A percentile compares a stretch with the other conserved stretches of the same genome.
Evolutionary conservation across 1,284 basidiomycete species (phyloP).

Genomic region (Gomphus bonarii): DNA sequence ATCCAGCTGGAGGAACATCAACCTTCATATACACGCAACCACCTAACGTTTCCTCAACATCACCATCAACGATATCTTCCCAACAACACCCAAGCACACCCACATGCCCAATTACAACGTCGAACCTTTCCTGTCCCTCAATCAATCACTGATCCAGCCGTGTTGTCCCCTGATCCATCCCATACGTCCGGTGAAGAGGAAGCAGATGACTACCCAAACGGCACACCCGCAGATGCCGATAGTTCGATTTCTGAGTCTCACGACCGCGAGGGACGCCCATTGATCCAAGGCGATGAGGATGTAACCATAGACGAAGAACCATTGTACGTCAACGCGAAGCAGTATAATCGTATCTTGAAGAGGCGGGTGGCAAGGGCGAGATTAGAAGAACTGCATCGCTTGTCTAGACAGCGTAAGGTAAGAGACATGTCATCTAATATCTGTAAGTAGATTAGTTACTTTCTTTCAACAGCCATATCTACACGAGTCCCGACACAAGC

Average conservation of each 20-base stretch:
- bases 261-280: neutral
- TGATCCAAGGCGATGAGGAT: constrained; percentile 12
- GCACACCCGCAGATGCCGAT: constrained; percentile 4
- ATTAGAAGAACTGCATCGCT: constrained; percentile 83
- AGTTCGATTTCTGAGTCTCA: neutral
- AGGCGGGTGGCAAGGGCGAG: constrained; percentile 79
- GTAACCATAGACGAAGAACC: constrained; percentile 78
- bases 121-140: constrained; percentile 1
- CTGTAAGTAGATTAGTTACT: neutral
- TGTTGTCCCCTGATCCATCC: constrained; percentile 6
- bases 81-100: neutral
- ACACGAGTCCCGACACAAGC: constrained; percentile 94
- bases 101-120: constrained; percentile 1
- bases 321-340: constrained; percentile 94
- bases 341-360: constrained; percentile 95
- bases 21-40: constrained; percentile 4
- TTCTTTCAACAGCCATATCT: constrained; percentile 72
- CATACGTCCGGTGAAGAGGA: constrained; percentile 9
- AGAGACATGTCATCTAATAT: constrained; percentile 13
- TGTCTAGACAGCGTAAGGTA: constrained; percentile 88
- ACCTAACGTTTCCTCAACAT: constrained; percentile 8
- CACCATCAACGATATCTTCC: constrained; percentile 2
- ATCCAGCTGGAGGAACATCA: constrained; percentile 12
- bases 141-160: neutral
- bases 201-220: constrained; percentile 8